phyloP scores from a whole-genome alignment of 306 rosid genomes.

The Ochetophila trinervis region DNA sequence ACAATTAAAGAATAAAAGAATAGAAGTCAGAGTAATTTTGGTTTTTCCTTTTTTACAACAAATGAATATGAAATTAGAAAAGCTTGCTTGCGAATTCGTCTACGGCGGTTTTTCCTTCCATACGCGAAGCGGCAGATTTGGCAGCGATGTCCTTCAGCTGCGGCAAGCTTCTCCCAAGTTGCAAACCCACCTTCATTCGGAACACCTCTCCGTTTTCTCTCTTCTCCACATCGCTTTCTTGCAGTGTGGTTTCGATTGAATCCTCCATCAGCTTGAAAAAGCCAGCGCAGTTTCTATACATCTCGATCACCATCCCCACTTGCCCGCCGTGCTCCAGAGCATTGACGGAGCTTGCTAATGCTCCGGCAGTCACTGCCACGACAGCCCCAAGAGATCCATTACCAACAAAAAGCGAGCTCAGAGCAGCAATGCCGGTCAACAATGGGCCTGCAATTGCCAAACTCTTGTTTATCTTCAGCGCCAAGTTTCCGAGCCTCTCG shows the following conservation, averaged over 20 bases:
- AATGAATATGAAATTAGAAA: conserved; percentile 21
- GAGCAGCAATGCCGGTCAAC: conserved; percentile 61
- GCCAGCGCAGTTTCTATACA: conserved; percentile 57
- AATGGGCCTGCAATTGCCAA: conserved; percentile 67
- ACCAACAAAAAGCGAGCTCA: conserved; percentile 43
- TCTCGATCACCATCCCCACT: conserved; percentile 71
- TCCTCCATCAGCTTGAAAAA: conserved; percentile 47
- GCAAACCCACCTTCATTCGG: conserved; percentile 57
- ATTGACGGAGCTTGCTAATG: conserved; percentile 46
- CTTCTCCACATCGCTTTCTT: conserved; percentile 46
- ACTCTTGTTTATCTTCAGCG: conserved; percentile 51
- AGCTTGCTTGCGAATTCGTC: conserved; percentile 77
- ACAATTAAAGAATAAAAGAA: neutral
- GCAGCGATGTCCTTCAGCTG: conserved; percentile 46
- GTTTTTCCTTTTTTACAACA: conserved; percentile 1
- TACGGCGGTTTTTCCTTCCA: conserved; percentile 32
- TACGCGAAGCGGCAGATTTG: conserved; percentile 41
- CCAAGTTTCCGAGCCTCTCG: conserved; percentile 62
- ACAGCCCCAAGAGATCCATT: conserved; percentile 27
- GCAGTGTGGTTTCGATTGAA: conserved; percentile 41
- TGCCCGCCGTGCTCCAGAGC: conserved; percentile 64
- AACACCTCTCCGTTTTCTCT: conserved; percentile 62
- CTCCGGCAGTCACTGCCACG: conserved; percentile 53
- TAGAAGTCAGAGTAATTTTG: neutral
- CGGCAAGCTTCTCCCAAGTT: conserved; percentile 63